Evolutionary conservation across 306 rosid genomes (phyloP).

Genomic region (Pterocarpus macrocarpus): DNA sequence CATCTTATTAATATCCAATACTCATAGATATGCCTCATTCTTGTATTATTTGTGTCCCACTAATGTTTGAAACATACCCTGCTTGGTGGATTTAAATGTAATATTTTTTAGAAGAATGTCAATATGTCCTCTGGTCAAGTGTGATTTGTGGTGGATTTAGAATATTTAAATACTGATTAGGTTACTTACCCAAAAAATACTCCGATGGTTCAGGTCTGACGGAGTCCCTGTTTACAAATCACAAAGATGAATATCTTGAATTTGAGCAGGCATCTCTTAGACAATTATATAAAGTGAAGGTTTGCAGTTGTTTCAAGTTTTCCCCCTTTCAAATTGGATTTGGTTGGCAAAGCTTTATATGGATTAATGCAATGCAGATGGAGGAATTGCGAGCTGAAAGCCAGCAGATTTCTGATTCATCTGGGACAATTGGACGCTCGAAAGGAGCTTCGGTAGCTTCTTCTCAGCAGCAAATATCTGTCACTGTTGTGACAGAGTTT

Average conservation of each 20-base stretch:
- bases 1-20: conserved; percentile 27
- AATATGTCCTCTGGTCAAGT: neutral
- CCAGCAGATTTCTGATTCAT: conserved; percentile 80
- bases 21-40: conserved; percentile 32
- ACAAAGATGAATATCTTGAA: conserved; percentile 98
- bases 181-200: conserved; percentile 34
- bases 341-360: conserved; percentile 38
- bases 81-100: conserved; percentile 18
- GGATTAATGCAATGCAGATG: conserved; percentile 63
- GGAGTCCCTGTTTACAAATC: conserved; percentile 87
- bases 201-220: conserved; percentile 80
- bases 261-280: conserved; percentile 93
- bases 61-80: conserved; percentile 3
- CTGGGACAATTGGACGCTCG: conserved; percentile 93
- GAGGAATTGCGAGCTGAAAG: conserved; percentile 90
- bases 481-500: conserved; percentile 97
- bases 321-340: conserved; percentile 36
- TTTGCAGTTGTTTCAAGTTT: conserved; percentile 51
- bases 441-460: conserved; percentile 82
- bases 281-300: conserved; percentile 92
- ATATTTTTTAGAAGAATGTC: conserved; percentile 19
- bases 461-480: conserved; percentile 96
- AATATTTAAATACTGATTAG: conserved; percentile 34
- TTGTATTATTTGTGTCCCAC: conserved; percentile 28
- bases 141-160: conserved; percentile 26